Evolutionary conservation across 2,329 filamentous ascomycete species (phyloP).

Genomic region (Calonectria hawksworthii): DNA sequence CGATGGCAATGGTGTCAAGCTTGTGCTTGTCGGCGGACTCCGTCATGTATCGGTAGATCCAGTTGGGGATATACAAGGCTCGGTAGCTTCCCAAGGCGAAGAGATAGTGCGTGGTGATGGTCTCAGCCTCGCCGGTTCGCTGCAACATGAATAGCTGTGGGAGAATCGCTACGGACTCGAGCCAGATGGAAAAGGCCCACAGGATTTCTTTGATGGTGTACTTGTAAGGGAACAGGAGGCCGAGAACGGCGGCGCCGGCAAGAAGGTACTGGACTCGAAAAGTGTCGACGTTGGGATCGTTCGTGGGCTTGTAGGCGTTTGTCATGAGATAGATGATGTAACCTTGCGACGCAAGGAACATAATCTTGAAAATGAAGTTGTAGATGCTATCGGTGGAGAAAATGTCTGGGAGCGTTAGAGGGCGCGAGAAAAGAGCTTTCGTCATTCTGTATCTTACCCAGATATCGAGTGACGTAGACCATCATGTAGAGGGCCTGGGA

Average conservation of each 20-base stretch:
- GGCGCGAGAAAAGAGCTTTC: neutral
- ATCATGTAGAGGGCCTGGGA: conserved; percentile 95
- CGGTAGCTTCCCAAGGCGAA: conserved; percentile 94
- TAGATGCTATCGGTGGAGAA: conserved; percentile 89
- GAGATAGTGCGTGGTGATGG: conserved; percentile 98
- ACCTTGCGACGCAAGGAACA: conserved; percentile 90
- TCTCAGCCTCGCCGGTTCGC: conserved; percentile 96
- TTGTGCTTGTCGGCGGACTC: conserved; percentile 74
- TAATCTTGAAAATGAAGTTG: conserved; percentile 95
- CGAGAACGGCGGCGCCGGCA: conserved; percentile 82
- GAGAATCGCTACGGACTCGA: conserved; percentile 95
- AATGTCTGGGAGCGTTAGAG: conserved; percentile 71
- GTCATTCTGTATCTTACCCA: conserved; percentile 68
- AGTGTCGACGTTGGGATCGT: conserved; percentile 96
- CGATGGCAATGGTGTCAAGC: conserved; percentile 86
- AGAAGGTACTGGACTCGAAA: conserved; percentile 97
- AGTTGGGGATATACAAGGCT: conserved; percentile 97
- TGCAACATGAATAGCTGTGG: conserved; percentile 99
- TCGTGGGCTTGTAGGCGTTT: conserved; percentile 96
- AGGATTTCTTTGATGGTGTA: conserved; percentile 89
- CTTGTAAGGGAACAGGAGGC: conserved; percentile 85
- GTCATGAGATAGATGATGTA: conserved; percentile 99
- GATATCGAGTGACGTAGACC: conserved; percentile 94
- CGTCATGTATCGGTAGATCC: conserved; percentile 90
- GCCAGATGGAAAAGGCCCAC: conserved; percentile 99